Evolutionary conservation across 2,329 filamentous ascomycete genomes (phyloP).

Genomic region (Cercospora zeae-maydis): DNA sequence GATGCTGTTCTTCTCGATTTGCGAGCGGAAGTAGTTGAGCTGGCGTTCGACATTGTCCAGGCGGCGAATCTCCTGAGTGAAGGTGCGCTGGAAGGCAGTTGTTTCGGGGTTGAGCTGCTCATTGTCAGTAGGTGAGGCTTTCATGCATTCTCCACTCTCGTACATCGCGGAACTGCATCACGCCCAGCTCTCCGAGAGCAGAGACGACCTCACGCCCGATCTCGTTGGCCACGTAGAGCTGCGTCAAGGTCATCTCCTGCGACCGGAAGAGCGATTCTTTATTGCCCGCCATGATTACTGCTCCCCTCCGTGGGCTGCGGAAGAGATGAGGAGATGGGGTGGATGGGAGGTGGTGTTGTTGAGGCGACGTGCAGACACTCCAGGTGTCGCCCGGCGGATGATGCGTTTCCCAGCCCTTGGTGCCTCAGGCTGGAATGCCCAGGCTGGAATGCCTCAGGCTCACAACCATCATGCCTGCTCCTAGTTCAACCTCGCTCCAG

Average conservation of each 20-base stretch:
- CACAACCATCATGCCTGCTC: neutral
- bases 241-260: slow-evolving; percentile 99
- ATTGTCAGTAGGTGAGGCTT: slow-evolving; percentile 24
- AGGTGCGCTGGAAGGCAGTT: slow-evolving; percentile 93
- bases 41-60: slow-evolving; percentile 98
- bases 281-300: slow-evolving; percentile 52
- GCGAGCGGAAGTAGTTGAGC: slow-evolving; percentile 87
- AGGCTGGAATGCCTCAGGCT: neutral
- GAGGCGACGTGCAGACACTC: neutral
- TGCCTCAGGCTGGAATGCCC: no score
- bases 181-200: slow-evolving; percentile 88
- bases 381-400: neutral
- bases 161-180: slow-evolving; percentile 97
- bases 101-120: slow-evolving; percentile 82
- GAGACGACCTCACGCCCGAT: slow-evolving; percentile 97
- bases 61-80: slow-evolving; percentile 94
- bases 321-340: slow-evolving; percentile 13
- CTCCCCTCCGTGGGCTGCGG: slow-evolving; percentile 15
- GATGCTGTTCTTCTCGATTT: slow-evolving; percentile 92
- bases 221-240: slow-evolving; percentile 99
- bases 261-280: slow-evolving; percentile 98
- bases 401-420: neutral
- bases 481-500: neutral
- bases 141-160: slow-evolving; percentile 38
- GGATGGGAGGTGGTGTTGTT: slow-evolving; percentile 11